phyloP scores from a whole-genome alignment of 1,284 basidiomycete genomes.

The Phellopilus nigrolimitatus region DNA sequence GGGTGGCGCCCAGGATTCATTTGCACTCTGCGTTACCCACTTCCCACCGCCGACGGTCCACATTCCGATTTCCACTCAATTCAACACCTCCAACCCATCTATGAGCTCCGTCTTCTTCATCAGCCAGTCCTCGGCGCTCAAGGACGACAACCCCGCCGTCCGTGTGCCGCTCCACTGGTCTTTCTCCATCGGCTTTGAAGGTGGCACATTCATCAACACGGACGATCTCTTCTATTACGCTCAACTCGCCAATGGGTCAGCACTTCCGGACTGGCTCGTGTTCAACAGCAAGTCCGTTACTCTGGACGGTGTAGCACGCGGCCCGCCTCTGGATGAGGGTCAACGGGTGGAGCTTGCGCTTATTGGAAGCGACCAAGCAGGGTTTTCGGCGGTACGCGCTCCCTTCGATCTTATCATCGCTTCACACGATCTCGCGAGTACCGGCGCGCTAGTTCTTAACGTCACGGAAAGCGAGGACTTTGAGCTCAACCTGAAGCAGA shows the following conservation, averaged over 20 bases:
- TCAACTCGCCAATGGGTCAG: constrained; percentile 57
- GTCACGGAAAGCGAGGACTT: constrained; percentile 42
- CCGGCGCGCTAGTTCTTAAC: constrained; percentile 44
- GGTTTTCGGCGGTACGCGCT: constrained; percentile 49
- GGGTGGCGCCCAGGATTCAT: constrained; percentile 41
- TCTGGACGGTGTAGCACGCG: constrained; percentile 66
- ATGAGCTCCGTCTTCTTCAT: constrained; percentile 66
- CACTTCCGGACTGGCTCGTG: constrained; percentile 71
- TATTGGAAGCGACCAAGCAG: constrained; percentile 60
- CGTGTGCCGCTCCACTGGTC: constrained; percentile 83
- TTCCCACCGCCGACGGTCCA: constrained; percentile 51
- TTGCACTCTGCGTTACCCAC: constrained; percentile 60
- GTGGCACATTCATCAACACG: constrained; percentile 52
- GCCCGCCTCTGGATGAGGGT: constrained; percentile 31
- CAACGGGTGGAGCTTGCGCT: constrained; percentile 45
- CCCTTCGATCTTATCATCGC: constrained; percentile 58
- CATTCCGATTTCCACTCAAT: constrained; percentile 54
- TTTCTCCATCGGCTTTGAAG: constrained; percentile 83
- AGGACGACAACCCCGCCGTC: constrained; percentile 49
- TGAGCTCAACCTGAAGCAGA: constrained; percentile 28
- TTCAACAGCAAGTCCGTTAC: constrained; percentile 71
- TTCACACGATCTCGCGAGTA: constrained; percentile 48
- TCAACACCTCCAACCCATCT: constrained; percentile 53
- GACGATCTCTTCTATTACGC: constrained; percentile 60
- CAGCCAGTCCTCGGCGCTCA: constrained; percentile 50